These are phyloP conservation scores for Protomyces inundatus DNA, from an alignment of 1,139 yeast genomes.

Conservation along the genomic window DNA sequence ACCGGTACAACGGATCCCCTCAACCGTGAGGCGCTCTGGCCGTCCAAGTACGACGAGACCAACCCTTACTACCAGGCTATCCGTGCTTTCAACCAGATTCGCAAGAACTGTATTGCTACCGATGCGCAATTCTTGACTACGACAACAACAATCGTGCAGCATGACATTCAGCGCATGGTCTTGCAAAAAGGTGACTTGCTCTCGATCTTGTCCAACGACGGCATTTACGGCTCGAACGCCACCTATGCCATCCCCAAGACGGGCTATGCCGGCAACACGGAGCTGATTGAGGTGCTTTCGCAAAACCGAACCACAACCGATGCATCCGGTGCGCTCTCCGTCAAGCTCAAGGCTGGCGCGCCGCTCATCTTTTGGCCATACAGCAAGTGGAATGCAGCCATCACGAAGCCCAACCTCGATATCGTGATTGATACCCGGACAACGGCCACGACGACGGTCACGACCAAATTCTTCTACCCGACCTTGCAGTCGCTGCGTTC, in stretches of 20 bases:
- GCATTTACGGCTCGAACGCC: slow-evolving; percentile 17
- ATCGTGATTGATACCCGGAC: slow-evolving; percentile 19
- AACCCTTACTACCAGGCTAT: slow-evolving; percentile 27
- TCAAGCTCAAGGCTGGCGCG: slow-evolving; percentile 21
- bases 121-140: slow-evolving; percentile 16
- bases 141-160: slow-evolving; percentile 2
- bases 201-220: slow-evolving; percentile 19
- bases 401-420: slow-evolving; percentile 3
- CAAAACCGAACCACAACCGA: slow-evolving; percentile 20
- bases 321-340: slow-evolving; percentile 6
- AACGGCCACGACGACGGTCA: slow-evolving; percentile 24
- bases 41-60: slow-evolving; percentile 26
- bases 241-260: slow-evolving; percentile 9
- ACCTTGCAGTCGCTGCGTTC: slow-evolving; percentile 1
- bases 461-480: slow-evolving; percentile 18
- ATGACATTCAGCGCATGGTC: slow-evolving; percentile 10
- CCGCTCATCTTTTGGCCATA: slow-evolving; percentile 26
- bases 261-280: slow-evolving; percentile 15
- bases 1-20: slow-evolving; percentile 28
- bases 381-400: slow-evolving; percentile 15
- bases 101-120: slow-evolving; percentile 21
- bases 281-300: slow-evolving; percentile 22
- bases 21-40: slow-evolving; percentile 30
- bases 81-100: slow-evolving; percentile 20
- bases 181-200: slow-evolving; percentile 22